These are phyloP conservation scores for Elsinoe perseae DNA, from an alignment of 2,329 filamentous ascomycete species.

Conservation along the genomic window DNA sequence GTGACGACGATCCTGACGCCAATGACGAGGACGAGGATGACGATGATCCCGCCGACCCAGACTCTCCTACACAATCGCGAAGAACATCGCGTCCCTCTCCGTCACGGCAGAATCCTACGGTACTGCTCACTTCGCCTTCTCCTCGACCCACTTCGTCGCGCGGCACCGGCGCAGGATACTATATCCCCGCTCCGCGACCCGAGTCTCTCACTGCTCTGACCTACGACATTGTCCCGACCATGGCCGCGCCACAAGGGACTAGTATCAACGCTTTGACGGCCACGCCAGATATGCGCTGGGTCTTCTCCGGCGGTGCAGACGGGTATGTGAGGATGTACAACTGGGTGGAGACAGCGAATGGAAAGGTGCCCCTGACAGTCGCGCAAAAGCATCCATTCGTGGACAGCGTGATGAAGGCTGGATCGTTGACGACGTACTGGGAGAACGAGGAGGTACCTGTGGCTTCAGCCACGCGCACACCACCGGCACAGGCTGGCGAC, in stretches of 20 bases:
- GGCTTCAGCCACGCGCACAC: constrained; percentile 36
- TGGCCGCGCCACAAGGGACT: constrained; percentile 90
- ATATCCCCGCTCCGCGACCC: constrained; percentile 48
- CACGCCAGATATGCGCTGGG: constrained; percentile 89
- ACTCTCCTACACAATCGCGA: constrained; percentile 37
- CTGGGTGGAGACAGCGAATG: constrained; percentile 88
- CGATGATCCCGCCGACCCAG: constrained; percentile 38
- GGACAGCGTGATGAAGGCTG: constrained; percentile 92
- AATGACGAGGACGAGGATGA: constrained; percentile 29
- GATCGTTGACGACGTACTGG: constrained; percentile 93
- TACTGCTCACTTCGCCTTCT: constrained; percentile 43
- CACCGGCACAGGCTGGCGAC: constrained; percentile 34
- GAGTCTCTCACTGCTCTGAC: constrained; percentile 71
- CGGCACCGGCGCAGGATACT: constrained; percentile 26
- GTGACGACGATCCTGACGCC: constrained; percentile 27
- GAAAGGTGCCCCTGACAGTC: constrained; percentile 85
- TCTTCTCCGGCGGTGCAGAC: constrained; percentile 88
- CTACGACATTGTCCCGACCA: constrained; percentile 95
- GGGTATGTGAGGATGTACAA: constrained; percentile 97
- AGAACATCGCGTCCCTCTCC: constrained; percentile 25
- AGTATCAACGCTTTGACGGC: constrained; percentile 89
- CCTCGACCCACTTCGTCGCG: constrained; percentile 30
- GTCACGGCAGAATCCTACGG: constrained; percentile 36
- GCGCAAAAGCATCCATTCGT: constrained; percentile 95
- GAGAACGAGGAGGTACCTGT: constrained; percentile 70